Evolutionary conservation across 2,329 filamentous ascomycete genomes (phyloP), one percentile per base, ranked within the genome.

Genomic region (Leptographium procerum): DNA sequence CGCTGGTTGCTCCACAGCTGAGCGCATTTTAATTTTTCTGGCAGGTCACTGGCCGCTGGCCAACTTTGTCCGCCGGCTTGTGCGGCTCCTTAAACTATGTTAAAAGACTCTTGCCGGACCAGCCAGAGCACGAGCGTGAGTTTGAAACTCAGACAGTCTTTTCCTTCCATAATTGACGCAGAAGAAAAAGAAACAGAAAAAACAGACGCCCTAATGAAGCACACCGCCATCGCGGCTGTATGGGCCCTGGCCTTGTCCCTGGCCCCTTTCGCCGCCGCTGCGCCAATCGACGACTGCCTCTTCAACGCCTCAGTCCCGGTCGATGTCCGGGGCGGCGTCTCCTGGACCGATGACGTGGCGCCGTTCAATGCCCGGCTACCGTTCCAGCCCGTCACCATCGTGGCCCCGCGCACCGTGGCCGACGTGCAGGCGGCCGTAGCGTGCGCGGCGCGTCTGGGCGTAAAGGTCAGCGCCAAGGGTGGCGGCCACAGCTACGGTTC

Each of bases 401-500:
- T 74, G 0, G 66, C 73, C 1, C 75, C 76, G 1, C 70, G 65
- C 4, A 75, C 71, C 3, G 65, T 68, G 50, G 66, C 73, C 55
- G 72, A 79, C 56, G 69, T 80, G 5, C 73, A 75, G 52, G 71
- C 73, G 58, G 74, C 76, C 8, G 74, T 81, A 7, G 64, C 68
- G 5, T 80, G 77, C 62, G 78, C 75, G 36, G 66, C 65, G 8
- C 61, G 71, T 59, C 64, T 68, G n/a, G 68, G 69, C 8, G 62
- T 77, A 59, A 77, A 76, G 65, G 75, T 78, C 16, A 77, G 75
- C 55, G 73, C 77, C 33, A 76, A 75, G 61, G 73, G 74, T 57
- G 78, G 78, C 33, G 78, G 78, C 4, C 78, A 81, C 65, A 77
- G 73, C 3, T 81, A 80, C 61, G 77, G 73, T 1, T 76, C 74